These are phyloP conservation scores for Prunus persica DNA, from an alignment of 306 rosid genomes.

Conservation along the genomic window Prunus_persica_NCBIv2 NC_034009.1:30683501-30684000, in stretches of 20 bases:
- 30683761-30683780: not conserved
- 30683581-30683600: not conserved
- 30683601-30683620: not conserved
- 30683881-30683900: too few relatives aligned
- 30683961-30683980: not conserved
- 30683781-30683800: not conserved
- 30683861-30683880: not conserved
- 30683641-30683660: not conserved
- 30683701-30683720: not conserved
- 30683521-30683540: not conserved
- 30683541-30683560: not conserved
- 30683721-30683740: not conserved
- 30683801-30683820: not conserved
- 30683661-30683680: not conserved
- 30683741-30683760: not conserved
- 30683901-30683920: not conserved
- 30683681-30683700: not conserved
- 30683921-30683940: not conserved
- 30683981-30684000: not conserved
- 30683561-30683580: not conserved
- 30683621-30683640: not conserved
- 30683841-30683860: not conserved
- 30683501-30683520: conserved; percentile 4
- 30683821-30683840: not conserved
- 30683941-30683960: not conserved